Evolutionary conservation across 345 rosid genomes (phyloP).

Genomic region (Melaleuca quinquenervia): DNA sequence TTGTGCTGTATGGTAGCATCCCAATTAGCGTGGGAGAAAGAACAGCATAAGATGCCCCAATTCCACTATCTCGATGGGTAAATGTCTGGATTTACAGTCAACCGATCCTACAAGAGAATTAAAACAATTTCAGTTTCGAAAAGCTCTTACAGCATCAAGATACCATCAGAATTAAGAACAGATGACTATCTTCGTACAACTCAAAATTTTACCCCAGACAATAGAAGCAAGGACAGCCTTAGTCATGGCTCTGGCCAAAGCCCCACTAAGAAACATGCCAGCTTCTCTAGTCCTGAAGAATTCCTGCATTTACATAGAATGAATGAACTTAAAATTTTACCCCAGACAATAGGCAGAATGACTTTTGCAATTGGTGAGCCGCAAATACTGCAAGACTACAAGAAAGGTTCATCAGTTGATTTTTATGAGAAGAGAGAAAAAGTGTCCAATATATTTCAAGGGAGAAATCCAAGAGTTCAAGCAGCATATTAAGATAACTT

Average conservation of each 20-base stretch:
- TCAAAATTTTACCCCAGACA: too few relatives aligned
- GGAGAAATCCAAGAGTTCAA: neutral
- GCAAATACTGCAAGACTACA: neutral
- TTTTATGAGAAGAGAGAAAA: neutral
- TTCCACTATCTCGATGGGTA: constrained; percentile 73
- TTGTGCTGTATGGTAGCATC: constrained; percentile 97
- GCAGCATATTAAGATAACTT: neutral
- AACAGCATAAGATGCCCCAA: constrained; percentile 80
- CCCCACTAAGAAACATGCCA: constrained; percentile 92
- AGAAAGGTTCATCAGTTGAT: neutral
- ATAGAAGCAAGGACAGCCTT: constrained; percentile 98
- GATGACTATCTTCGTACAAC: neutral
- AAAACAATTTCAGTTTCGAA: neutral
- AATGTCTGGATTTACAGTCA: constrained; percentile 79
- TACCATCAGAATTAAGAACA: neutral
- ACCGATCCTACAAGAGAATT: constrained; percentile 57
- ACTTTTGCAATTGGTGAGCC: neutral
- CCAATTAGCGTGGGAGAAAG: constrained; percentile 77
- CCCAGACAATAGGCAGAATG: neutral
- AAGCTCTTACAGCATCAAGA: neutral
- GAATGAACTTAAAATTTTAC: neutral
- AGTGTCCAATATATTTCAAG: neutral
- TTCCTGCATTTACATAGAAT: constrained; percentile 24
- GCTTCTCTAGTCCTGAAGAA: constrained; percentile 63
- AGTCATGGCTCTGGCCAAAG: constrained; percentile 97